Evolutionary conservation across 2,329 filamentous ascomycete genomes (phyloP).

Genomic region (Cladosporium sp.): DNA sequence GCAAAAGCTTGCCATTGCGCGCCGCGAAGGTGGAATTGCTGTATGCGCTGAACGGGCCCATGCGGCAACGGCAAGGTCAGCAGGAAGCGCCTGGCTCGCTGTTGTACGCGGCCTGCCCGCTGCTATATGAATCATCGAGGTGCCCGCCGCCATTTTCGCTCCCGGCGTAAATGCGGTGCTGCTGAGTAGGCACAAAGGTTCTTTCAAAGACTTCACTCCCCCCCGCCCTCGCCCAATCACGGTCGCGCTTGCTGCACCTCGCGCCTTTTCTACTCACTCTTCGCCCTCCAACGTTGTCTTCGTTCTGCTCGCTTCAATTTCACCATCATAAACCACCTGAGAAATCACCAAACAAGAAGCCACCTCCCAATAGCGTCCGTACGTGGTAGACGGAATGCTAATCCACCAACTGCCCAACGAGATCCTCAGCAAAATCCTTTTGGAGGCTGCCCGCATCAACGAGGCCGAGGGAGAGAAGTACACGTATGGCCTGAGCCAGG

Average conservation of each 20-base stretch:
- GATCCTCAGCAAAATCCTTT: slow-evolving; percentile 49
- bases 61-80: slow-evolving; percentile 9
- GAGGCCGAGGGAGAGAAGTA: slow-evolving; percentile 44
- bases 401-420: slow-evolving; percentile 51
- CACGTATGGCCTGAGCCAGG: slow-evolving; percentile 51
- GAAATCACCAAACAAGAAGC: not conserved
- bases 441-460: slow-evolving; percentile 46
- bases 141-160: not conserved
- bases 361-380: not conserved
- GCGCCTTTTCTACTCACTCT: not conserved
- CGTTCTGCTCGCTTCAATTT: not conserved
- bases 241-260: slow-evolving; percentile 4
- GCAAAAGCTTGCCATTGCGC: slow-evolving; percentile 5
- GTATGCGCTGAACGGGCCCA: slow-evolving; percentile 1
- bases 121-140: slow-evolving; percentile 9
- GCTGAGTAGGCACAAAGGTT: slow-evolving; percentile 9
- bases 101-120: not conserved
- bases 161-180: slow-evolving; percentile 6
- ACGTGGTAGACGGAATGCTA: slow-evolving; percentile 20
- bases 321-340: not conserved
- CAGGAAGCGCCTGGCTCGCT: not conserved
- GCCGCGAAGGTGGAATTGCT: not conserved
- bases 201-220: slow-evolving; percentile 13
- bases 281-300: not conserved
- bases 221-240: slow-evolving; percentile 5